These are phyloP conservation scores for Thelonectria blattea DNA, from an alignment of 2,329 filamentous ascomycete species.

Conservation along the genomic window DNA sequence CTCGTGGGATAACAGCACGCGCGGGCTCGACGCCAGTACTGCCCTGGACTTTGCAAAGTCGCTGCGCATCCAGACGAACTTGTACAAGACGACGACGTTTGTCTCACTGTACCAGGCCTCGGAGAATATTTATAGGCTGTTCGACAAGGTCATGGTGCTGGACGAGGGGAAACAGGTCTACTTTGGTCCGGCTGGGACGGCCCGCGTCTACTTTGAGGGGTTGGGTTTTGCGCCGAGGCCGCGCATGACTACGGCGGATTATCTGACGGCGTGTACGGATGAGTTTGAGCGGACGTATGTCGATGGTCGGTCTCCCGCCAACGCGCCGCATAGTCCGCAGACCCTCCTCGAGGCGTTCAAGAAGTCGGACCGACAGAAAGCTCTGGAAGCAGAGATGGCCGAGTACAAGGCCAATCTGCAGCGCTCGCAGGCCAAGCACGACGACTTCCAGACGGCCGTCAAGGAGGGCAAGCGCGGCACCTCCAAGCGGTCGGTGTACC, in stretches of 20 bases:
- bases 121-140: slow-evolving; percentile 78
- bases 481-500: slow-evolving; percentile 79
- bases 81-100: slow-evolving; percentile 84
- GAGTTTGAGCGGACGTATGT: slow-evolving; percentile 83
- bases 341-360: slow-evolving; percentile 74
- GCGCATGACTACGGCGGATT: slow-evolving; percentile 81
- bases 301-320: slow-evolving; percentile 65
- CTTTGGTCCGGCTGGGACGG: slow-evolving; percentile 72
- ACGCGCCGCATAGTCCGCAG: slow-evolving; percentile 73
- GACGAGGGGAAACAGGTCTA: slow-evolving; percentile 78
- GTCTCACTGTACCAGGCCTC: slow-evolving; percentile 87
- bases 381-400: slow-evolving; percentile 69
- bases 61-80: slow-evolving; percentile 79
- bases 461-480: slow-evolving; percentile 78
- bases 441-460: slow-evolving; percentile 79
- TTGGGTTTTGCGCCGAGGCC: slow-evolving; percentile 78
- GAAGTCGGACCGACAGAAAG: slow-evolving; percentile 63
- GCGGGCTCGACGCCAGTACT: slow-evolving; percentile 71
- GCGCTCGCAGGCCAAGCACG: slow-evolving; percentile 69
- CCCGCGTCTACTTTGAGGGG: slow-evolving; percentile 75
- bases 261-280: slow-evolving; percentile 82
- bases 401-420: slow-evolving; percentile 70
- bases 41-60: slow-evolving; percentile 72
- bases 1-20: slow-evolving; percentile 78
- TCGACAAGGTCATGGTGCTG: slow-evolving; percentile 86